Base-by-base conservation (phyloP, 2,329 filamentous ascomycete genomes). In the Arachnomyces sp. region DNA sequence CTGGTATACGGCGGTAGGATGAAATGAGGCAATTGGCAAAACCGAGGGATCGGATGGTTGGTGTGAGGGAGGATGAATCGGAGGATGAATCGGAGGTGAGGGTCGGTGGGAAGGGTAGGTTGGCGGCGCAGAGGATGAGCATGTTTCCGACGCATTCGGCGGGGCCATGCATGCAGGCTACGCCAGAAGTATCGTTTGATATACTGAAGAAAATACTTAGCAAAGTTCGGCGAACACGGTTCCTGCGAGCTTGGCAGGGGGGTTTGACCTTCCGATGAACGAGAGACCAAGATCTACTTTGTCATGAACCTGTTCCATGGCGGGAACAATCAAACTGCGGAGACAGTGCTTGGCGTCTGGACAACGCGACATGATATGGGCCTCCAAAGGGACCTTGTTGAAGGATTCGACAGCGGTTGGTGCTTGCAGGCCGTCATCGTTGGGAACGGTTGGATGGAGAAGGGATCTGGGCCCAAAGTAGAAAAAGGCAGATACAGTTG, bases 331-430 rank as follows among this genome's bases (percentile, higher is more conserved):
- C 51, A 98, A 67, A 44, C 88, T 70, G 46, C 79, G 77, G 14
- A 98, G 70, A 55, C 90, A 95, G 57, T 86, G 82, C 60, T 73
- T 75, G 2, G 92, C 88, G 63, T 98, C 92, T 0, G 90, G 89
- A 56, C 92, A 98, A 72, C 96, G 95, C 66, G 81, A 85, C 82
- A 96, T 98, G 53, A 96, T 92, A 61, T 96, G 90, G 41, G 87
- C 85, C 61, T 98, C 92, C 2, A 98, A 66, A 3, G 87, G 84
- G 3, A 96, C 82, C 42, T 44, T 53, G 28, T 42, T 46, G 30
- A 17, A 30, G 5, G 33, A 28, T 16, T 14, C 20, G 49, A 11
- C 20, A 6, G 30, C 36, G 28, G 29, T 28, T 11, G 34, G 34
- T 9, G 11, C 13, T 56, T 39, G n/a, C 20, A 25, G 20, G 20